A percentile compares a stretch with the other conserved stretches of the same genome.
Conservation (phyloP, 768 basidiomycete genomes). For the Calvatia gigantea region DNA sequence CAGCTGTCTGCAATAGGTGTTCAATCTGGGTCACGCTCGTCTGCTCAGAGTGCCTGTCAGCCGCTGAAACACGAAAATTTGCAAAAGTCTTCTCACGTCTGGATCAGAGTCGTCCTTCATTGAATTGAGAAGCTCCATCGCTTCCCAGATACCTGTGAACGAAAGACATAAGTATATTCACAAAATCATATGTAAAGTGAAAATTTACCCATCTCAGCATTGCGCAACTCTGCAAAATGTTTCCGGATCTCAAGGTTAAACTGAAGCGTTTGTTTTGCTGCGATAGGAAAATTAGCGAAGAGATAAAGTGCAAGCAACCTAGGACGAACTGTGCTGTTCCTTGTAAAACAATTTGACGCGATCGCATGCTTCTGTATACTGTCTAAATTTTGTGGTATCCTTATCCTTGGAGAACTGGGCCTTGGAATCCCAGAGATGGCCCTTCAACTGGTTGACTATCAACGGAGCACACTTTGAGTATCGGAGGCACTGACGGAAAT, state of each 20-base stretch:
- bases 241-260: slow-evolving; percentile 75
- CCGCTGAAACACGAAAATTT: neutral
- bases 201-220: slow-evolving; percentile 9
- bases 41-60: slow-evolving; percentile 36
- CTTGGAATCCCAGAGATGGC: slow-evolving; percentile 52
- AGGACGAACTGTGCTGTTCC: slow-evolving; percentile 65
- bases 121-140: slow-evolving; percentile 84
- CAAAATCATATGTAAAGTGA: neutral
- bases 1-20: slow-evolving; percentile 89
- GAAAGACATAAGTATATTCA: slow-evolving; percentile 47
- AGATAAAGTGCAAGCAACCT: neutral
- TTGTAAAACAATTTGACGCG: slow-evolving; percentile 76
- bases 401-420: slow-evolving; percentile 58
- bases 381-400: slow-evolving; percentile 66
- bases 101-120: slow-evolving; percentile 91
- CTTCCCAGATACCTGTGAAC: slow-evolving; percentile 80
- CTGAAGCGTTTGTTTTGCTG: slow-evolving; percentile 84
- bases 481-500: neutral
- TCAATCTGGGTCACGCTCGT: slow-evolving; percentile 82
- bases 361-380: slow-evolving; percentile 74
- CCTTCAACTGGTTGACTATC: slow-evolving; percentile 69
- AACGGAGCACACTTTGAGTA: neutral
- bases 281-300: neutral
- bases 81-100: slow-evolving; percentile 48
- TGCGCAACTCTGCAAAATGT: neutral